Percentiles rank a stretch among this genome's conserved stretches.
Conservation (phyloP, 2,329 filamentous ascomycete genomes). For the Verticillium dahliae region DNA sequence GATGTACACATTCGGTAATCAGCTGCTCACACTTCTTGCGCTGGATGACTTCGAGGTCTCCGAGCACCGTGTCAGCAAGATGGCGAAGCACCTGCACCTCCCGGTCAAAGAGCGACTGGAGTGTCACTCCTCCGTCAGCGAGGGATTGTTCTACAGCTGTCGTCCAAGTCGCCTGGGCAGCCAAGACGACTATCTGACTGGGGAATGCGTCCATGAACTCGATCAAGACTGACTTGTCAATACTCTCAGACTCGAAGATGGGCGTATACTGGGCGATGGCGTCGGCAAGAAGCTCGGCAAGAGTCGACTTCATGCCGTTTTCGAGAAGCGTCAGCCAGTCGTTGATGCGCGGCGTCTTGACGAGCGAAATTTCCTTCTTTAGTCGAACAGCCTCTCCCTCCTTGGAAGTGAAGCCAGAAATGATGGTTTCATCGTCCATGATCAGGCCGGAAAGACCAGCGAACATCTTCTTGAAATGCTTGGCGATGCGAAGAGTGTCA, state of each 20-base stretch:
- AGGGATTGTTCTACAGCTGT: conserved; percentile 76
- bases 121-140: conserved; percentile 59
- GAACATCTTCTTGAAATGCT: conserved; percentile 99
- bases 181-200: conserved; percentile 91
- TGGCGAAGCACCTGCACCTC: conserved; percentile 81
- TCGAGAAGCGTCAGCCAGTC: conserved; percentile 97
- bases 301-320: conserved; percentile 84
- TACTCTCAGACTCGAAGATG: conserved; percentile 64
- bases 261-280: conserved; percentile 76
- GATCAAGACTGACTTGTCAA: conserved; percentile 65
- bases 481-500: conserved; percentile 90
- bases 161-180: conserved; percentile 91
- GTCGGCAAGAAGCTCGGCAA: conserved; percentile 85
- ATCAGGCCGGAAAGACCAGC: conserved; percentile 85
- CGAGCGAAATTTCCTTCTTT: conserved; percentile 84
- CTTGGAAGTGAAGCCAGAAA: conserved; percentile 89
- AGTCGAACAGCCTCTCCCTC: conserved; percentile 85
- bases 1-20: conserved; percentile 98
- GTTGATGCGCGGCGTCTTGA: conserved; percentile 94
- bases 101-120: conserved; percentile 68
- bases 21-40: conserved; percentile 97
- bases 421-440: conserved; percentile 85
- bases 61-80: conserved; percentile 82
- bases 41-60: conserved; percentile 78
- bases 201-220: conserved; percentile 81